Evolutionary conservation across 768 basidiomycete species (phyloP).

Genomic region (Podaxis sp.): DNA sequence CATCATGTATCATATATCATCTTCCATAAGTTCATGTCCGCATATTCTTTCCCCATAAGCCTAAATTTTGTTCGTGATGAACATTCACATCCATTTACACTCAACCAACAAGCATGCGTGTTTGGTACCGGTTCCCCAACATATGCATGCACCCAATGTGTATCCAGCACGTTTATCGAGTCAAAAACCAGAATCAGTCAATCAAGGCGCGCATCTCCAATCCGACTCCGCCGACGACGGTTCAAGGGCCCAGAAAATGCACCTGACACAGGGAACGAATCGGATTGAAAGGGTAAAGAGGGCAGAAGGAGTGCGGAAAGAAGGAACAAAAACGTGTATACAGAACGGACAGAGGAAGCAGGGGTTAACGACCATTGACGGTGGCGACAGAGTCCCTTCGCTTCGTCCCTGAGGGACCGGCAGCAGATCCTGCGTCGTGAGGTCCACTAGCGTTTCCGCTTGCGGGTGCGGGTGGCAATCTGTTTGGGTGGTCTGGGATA

Average conservation of each 20-base stretch:
- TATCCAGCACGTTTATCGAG: not conserved
- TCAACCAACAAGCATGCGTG: not conserved
- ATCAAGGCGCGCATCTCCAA: not conserved
- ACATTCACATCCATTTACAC: not conserved
- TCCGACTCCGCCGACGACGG: not conserved
- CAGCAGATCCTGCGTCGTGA: constrained; percentile 28
- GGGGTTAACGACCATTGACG: constrained; percentile 56
- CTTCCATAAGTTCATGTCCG: not conserved
- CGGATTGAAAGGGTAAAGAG: not conserved
- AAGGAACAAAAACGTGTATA: not conserved
- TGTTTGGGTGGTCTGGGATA: constrained; percentile 91
- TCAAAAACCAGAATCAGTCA: not conserved
- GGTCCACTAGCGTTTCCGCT: constrained; percentile 22
- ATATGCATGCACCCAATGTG: not conserved
- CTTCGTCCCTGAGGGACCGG: constrained; percentile 28
- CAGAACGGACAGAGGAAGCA: not conserved
- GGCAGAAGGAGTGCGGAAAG: no score
- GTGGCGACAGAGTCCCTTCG: constrained; percentile 72
- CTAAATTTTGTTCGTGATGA: not conserved
- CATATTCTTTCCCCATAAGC: not conserved
- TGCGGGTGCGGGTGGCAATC: constrained; percentile 43
- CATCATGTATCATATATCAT: not conserved
- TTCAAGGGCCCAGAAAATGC: not conserved
- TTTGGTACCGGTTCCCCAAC: not conserved
- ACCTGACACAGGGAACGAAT: not conserved